Evolutionary conservation across 768 basidiomycete genomes (phyloP).

Genomic region (Lentinus brumalis): DNA sequence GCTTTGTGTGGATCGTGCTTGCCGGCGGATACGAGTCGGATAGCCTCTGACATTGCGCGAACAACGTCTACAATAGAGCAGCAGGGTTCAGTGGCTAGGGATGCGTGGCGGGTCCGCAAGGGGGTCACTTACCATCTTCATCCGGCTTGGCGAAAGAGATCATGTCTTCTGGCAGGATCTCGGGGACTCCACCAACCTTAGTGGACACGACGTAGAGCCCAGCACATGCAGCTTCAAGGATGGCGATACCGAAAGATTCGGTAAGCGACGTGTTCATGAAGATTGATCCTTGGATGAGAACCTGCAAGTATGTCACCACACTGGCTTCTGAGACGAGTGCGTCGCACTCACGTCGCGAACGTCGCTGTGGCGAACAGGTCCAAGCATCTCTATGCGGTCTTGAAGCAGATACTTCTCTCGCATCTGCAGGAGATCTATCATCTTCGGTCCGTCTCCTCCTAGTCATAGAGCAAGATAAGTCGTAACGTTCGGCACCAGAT

Average conservation of each 20-base stretch:
- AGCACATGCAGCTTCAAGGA: slow-evolving; percentile 93
- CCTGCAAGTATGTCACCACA: slow-evolving; percentile 44
- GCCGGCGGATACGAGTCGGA: slow-evolving; percentile 64
- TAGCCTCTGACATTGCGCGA: slow-evolving; percentile 79
- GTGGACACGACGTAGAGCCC: slow-evolving; percentile 95
- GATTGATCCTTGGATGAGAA: slow-evolving; percentile 85
- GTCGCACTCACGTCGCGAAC: slow-evolving; percentile 70
- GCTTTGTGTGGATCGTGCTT: slow-evolving; percentile 75
- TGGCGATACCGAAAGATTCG: slow-evolving; percentile 96
- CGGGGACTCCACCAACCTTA: slow-evolving; percentile 92
- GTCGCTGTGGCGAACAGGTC: slow-evolving; percentile 76
- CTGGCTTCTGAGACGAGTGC: not conserved
- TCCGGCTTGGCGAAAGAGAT: slow-evolving; percentile 94
- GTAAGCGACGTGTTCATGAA: slow-evolving; percentile 96
- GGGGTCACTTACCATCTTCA: slow-evolving; percentile 71
- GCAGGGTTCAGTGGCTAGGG: not conserved
- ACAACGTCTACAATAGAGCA: slow-evolving; percentile 65
- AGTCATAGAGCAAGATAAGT: not conserved
- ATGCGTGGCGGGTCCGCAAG: not conserved
- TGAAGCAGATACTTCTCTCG: slow-evolving; percentile 88
- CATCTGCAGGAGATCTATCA: slow-evolving; percentile 94
- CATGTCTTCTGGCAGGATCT: slow-evolving; percentile 92
- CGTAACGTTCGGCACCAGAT: not conserved
- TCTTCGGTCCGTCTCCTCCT: slow-evolving; percentile 96
- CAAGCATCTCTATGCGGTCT: slow-evolving; percentile 89